These are phyloP conservation scores for Amanita brunnescens DNA, from an alignment of 768 basidiomycete species.

Conservation along the genomic window DNA sequence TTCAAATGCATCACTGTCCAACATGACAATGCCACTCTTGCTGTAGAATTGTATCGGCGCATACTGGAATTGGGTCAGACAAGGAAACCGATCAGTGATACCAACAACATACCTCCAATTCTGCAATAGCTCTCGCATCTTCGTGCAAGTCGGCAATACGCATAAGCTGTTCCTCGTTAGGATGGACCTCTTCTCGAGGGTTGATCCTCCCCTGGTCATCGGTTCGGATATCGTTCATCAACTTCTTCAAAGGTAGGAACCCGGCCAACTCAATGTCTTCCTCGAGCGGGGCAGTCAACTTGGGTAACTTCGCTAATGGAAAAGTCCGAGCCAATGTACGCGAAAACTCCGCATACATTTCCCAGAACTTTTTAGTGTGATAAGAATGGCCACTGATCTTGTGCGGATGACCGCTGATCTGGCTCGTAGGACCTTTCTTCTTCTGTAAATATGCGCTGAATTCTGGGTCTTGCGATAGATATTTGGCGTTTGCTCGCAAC, in stretches of 20 bases:
- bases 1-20: conserved; percentile 25
- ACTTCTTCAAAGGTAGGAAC: conserved; percentile 70
- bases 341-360: conserved; percentile 56
- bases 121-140: conserved; percentile 56
- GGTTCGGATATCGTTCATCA: conserved; percentile 30
- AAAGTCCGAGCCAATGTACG: conserved; percentile 56
- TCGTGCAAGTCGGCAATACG: conserved; percentile 77
- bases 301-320: conserved; percentile 53
- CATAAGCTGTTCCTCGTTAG: conserved; percentile 95
- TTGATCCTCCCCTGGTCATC: conserved; percentile 15
- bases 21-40: conserved; percentile 21
- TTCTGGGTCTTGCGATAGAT: conserved; percentile 42
- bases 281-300: conserved; percentile 57
- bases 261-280: conserved; percentile 89
- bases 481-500: conserved; percentile 69
- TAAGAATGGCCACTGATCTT: conserved; percentile 29
- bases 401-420: conserved; percentile 24
- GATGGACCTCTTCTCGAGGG: conserved; percentile 46
- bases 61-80: conserved; percentile 21
- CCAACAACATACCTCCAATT: conserved; percentile 41
- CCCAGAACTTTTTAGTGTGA: conserved; percentile 58
- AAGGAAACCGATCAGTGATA: not conserved
- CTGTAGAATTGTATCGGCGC: conserved; percentile 31
- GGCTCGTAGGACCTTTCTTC: conserved; percentile 8
- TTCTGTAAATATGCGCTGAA: conserved; percentile 24